Base-by-base conservation (phyloP, 192 early-diverging fungal genomes). In the Coemansia sp. region DNA sequence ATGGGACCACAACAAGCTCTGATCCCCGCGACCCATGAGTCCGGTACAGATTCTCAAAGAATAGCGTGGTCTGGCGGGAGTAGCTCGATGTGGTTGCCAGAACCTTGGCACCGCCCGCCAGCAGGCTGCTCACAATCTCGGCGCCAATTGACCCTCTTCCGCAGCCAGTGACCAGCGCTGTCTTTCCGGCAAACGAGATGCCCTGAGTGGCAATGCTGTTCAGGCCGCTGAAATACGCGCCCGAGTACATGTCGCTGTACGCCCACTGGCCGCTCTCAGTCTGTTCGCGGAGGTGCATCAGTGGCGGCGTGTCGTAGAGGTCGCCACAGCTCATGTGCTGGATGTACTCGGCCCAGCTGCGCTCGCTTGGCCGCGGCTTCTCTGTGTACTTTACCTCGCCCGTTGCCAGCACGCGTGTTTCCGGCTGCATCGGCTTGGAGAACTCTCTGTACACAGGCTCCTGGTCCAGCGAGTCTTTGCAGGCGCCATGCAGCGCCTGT, bases 11-110 rank as follows among this genome's bases (percentile, higher is more conserved):
- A 48, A 98, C 83, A 54, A 98, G 83, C 37, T 86, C 81, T 3
- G 91, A 89, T 38, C 91, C 92, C 68, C 89, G 88, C 42, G 94
- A 87, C 19, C 94, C 95, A 74, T 89, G 87, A 17, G 75, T 79
- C 65, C 94, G 87, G 83, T 93, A 98, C 68, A 98, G 90, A 26
- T 85, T 72, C 61, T 93, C 90, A 86, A 90, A 98, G 82, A 34
- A 34, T 34, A 34, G 31, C 31, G 31, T 34, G 31, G 69, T 87
- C 12, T 77, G 68, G 52, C 85, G 89, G 69, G 88, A 89, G 82
- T 90, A 95, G 65, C 92, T 86, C 15, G 92, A 95, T 31, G 96
- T 95, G 7, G 95, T 98, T 2, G 93, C 93, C 60, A 98, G 69
- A 11, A 96, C 93, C 69, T 87, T 82, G 65, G 93, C 93, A 62